Evolutionary conservation across 805 yeast genomes (phyloP).

Genomic region (Spathaspora hagerdaliae): DNA sequence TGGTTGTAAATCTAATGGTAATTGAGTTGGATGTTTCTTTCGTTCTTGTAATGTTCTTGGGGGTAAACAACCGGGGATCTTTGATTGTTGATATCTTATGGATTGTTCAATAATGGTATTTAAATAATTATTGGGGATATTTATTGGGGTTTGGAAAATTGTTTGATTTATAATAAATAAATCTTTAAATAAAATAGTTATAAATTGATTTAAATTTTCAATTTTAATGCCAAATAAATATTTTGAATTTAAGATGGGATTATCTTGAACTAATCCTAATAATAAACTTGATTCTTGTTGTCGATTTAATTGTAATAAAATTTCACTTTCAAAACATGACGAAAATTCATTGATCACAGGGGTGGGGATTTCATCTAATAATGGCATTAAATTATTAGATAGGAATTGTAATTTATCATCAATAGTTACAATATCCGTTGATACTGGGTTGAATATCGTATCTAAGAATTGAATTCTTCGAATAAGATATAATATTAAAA

Average conservation of each 20-base stretch:
- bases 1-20: conserved; percentile 7
- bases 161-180: conserved; percentile 12
- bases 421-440: conserved; percentile 8
- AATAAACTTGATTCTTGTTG: conserved; percentile 22
- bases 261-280: conserved; percentile 11
- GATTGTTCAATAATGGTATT: conserved; percentile 20
- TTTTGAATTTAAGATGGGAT: background rate
- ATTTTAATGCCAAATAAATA: conserved; percentile 8
- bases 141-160: conserved; percentile 7
- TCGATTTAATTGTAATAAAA: conserved; percentile 15
- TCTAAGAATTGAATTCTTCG: conserved; percentile 22
- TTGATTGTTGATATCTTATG: conserved; percentile 16
- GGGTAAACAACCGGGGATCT: conserved; percentile 25
- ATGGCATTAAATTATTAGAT: conserved; percentile 22
- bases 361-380: conserved; percentile 20
- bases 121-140: conserved; percentile 20
- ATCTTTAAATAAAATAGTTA: conserved; percentile 6
- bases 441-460: conserved; percentile 7
- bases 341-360: conserved; percentile 3
- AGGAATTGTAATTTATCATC: conserved; percentile 14
- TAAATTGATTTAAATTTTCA: conserved; percentile 6
- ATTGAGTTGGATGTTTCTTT: background rate
- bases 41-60: conserved; percentile 15
- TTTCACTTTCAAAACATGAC: conserved; percentile 11
- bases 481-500: conserved; percentile 19